Evolutionary conservation across 1,284 basidiomycete species (phyloP).

Genomic region (Ganoderma multipileum): DNA sequence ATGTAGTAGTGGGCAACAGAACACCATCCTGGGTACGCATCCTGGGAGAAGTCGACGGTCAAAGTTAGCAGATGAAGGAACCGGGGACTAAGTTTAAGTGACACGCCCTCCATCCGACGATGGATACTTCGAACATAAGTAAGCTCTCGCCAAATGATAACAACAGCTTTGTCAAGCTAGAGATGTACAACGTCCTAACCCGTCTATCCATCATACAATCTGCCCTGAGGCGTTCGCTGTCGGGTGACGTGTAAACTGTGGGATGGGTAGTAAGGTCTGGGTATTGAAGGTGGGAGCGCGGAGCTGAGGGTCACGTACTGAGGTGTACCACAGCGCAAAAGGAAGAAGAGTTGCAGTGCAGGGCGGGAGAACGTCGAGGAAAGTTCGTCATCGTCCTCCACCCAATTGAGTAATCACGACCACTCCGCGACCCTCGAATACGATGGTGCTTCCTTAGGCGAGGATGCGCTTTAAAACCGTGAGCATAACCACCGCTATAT

Average conservation of each 20-base stretch:
- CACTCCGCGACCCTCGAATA: background rate
- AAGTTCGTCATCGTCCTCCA: background rate
- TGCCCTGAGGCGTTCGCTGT: no score
- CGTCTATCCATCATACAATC: background rate
- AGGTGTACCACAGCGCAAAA: no score
- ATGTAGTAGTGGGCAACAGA: background rate
- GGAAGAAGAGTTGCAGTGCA: background rate
- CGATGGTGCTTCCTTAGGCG: background rate
- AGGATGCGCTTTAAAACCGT: background rate
- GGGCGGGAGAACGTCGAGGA: background rate
- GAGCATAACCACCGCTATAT: background rate
- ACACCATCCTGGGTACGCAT: background rate
- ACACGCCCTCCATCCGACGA: background rate
- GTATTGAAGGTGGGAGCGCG: background rate
- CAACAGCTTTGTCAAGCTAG: background rate
- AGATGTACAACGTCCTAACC: no score
- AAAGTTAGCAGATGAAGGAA: background rate
- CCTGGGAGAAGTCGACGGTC: background rate
- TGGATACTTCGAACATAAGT: background rate
- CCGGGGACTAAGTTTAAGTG: background rate
- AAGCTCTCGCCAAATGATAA: background rate
- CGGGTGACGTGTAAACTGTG: no score
- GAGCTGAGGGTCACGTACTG: no score
- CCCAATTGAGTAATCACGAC: background rate
- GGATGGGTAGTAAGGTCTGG: background rate